A percentile compares a stretch with the other conserved stretches of the same genome.
These are phyloP conservation scores for Mycena filopes DNA, from an alignment of 768 basidiomycete species.

Conservation along the genomic window DNA sequence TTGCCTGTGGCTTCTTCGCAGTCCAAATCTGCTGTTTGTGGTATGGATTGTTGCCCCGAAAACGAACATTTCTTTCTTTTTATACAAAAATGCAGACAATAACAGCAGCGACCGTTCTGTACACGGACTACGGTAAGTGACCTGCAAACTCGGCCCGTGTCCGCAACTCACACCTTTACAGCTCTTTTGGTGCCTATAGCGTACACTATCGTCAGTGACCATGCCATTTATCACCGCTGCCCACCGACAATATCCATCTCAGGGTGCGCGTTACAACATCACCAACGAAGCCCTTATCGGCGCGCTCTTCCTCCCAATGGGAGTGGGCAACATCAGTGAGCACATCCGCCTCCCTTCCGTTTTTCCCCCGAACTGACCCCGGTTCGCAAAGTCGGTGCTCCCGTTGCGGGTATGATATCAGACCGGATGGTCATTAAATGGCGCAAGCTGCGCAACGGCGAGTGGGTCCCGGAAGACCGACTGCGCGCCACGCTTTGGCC, in stretches of 20 bases:
- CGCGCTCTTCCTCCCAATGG: conserved; percentile 52
- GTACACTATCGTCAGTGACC: conserved; percentile 58
- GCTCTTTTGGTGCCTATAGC: conserved; percentile 57
- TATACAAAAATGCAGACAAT: conserved; percentile 46
- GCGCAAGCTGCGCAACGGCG: conserved; percentile 50
- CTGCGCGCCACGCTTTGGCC: conserved; percentile 55
- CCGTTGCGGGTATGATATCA: conserved; percentile 56
- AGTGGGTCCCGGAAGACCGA: conserved; percentile 65
- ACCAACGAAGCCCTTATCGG: conserved; percentile 54
- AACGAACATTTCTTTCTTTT: background rate
- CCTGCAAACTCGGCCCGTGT: background rate
- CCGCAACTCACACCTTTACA: conserved; percentile 7
- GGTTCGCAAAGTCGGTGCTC: conserved; percentile 57
- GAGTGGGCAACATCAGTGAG: conserved; percentile 54
- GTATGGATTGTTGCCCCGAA: conserved; percentile 41
- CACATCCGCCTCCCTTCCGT: conserved; percentile 37
- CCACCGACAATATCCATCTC: conserved; percentile 1
- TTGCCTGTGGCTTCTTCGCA: conserved; percentile 49
- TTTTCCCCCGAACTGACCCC: conserved; percentile 46
- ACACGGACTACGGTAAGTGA: conserved; percentile 50
- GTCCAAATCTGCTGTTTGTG: conserved; percentile 54
- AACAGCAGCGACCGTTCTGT: conserved; percentile 43
- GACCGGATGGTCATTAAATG: conserved; percentile 53
- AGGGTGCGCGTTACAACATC: conserved; percentile 58
- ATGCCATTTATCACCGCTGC: background rate